Evolutionary conservation across 139 green algal species (phyloP).

Genomic region (Tetradesmus lagerheimii): DNA sequence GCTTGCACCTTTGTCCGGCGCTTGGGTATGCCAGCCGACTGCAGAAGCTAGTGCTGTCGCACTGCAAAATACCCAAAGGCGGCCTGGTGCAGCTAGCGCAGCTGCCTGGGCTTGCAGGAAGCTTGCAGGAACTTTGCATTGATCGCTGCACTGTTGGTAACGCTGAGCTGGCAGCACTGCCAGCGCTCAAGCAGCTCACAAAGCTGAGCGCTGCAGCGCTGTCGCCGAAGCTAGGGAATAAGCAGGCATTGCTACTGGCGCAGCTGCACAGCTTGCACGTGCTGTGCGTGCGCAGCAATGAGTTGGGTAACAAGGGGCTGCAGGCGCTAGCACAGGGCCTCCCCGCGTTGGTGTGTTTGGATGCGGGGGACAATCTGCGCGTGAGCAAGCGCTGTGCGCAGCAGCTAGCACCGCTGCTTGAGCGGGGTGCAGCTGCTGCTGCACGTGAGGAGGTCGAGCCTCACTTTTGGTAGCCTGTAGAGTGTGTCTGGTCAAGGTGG

Average conservation of each 20-base stretch:
- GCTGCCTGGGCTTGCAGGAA: conserved; percentile 8
- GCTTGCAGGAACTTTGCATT: background rate
- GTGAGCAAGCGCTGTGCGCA: background rate
- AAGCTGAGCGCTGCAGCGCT: background rate
- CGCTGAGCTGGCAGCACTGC: background rate
- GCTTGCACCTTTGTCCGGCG: background rate
- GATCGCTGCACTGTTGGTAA: background rate
- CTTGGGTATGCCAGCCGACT: background rate
- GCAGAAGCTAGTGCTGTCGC: conserved; percentile 3
- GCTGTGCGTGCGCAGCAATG: background rate
- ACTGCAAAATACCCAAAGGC: conserved; percentile 12
- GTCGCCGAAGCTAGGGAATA: background rate
- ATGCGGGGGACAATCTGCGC: background rate
- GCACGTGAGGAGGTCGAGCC: background rate
- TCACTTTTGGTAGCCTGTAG: background rate
- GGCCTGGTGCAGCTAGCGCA: background rate
- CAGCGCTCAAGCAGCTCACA: conserved; percentile 10
- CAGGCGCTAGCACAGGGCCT: conserved; percentile 4
- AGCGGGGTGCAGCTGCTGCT: background rate
- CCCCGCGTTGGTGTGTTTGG: background rate
- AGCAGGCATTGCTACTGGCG: conserved; percentile 5
- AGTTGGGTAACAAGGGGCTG: background rate
- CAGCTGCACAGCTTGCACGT: conserved; percentile 3
- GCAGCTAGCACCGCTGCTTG: conserved; percentile 9
- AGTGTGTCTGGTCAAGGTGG: background rate